phyloP scores from a whole-genome alignment of 768 basidiomycete species.

The Crassisporium funariophilum region DNA sequence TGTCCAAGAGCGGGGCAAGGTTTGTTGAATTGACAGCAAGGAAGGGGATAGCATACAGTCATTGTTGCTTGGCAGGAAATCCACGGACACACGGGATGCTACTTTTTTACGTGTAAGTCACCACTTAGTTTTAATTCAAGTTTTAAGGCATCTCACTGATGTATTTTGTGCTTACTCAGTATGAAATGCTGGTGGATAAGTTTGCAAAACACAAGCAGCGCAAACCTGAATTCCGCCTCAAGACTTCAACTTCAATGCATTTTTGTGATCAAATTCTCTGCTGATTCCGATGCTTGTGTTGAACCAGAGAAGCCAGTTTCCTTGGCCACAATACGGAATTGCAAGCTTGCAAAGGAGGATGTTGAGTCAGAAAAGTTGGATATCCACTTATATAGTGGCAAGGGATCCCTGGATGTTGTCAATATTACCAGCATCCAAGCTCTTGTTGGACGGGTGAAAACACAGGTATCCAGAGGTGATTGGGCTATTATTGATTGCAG shows the following conservation, averaged over 20 bases:
- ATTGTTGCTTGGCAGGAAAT: slow-evolving; percentile 4
- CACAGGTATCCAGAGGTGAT: not conserved
- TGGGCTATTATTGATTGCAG: slow-evolving; percentile 30
- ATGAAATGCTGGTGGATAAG: slow-evolving; percentile 33
- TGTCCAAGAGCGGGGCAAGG: slow-evolving; percentile 31
- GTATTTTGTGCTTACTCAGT: slow-evolving; percentile 20
- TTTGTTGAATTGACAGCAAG: slow-evolving; percentile 25
- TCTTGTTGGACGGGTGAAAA: slow-evolving; percentile 21
- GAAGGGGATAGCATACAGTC: slow-evolving; percentile 33
- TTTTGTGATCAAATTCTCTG: slow-evolving; percentile 21
- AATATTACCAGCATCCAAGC: slow-evolving; percentile 26
- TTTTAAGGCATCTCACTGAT: not conserved
- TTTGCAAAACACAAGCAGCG: slow-evolving; percentile 15
- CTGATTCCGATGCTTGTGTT: not conserved
- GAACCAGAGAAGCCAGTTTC: slow-evolving; percentile 15
- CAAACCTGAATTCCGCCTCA: not conserved
- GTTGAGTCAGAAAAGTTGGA: slow-evolving; percentile 10
- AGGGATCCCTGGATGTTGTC: slow-evolving; percentile 19
- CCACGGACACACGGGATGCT: slow-evolving; percentile 28
- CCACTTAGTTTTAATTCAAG: not conserved
- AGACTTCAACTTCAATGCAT: slow-evolving; percentile 32
- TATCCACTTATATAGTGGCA: slow-evolving; percentile 20
- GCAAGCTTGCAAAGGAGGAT: slow-evolving; percentile 16
- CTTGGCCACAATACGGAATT: slow-evolving; percentile 23
- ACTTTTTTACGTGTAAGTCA: slow-evolving; percentile 35